Evolutionary conservation across 2,329 filamentous ascomycete genomes (phyloP), one percentile per base, ranked within the genome.

Genomic region (Pseudocercospora pini-densiflorae): DNA sequence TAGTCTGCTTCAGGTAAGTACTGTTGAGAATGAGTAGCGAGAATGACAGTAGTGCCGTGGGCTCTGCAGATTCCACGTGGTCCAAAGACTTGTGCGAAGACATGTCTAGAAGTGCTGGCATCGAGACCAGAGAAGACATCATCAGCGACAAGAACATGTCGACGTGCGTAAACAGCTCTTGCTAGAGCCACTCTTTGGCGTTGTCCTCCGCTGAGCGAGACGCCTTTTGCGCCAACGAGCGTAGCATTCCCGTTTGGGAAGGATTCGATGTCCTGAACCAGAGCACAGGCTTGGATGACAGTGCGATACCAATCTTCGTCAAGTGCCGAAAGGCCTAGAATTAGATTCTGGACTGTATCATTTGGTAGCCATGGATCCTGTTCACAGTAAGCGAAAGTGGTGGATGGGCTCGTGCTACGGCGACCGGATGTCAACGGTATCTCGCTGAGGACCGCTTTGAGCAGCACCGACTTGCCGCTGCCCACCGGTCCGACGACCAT

Each of bases 201-300:
- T 78, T 96, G 92, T 0, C 92, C 93, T 68, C 93, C 92, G 68
- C 90, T 93, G 6, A 96, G 82, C 71, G 94, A 94, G 72, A 95
- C 92, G 6, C 92, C 92, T 68, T 94, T 94, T 2, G 91, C 90
- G 10, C 92, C 92, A 61, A 96, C 92, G 73, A 94, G 91, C 0
- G 93, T 96, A 55, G 87, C 79, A 72, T 95, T 92, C 3, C 92
- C 92, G 74, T 94, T 90, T 0, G 87, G 81, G 16, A 96, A 83
- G 82, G 93, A 92, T 16, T 89, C 86, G 33, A 96, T 81, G 72
- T 96, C 93, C 74, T 92, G 92, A 60, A 85, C 85, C 51, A 96
- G 76, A 0, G 91, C 91, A 67, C 92, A 95, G 1, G 89, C 90
- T 40, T 88, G 84, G 7, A 94, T 78, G 0, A 92, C 92, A 71